Percentiles rank a stretch among this genome's conserved stretches.
Conservation (phyloP, 2,329 filamentous ascomycete species). For the Verticillium longisporum region DNA sequence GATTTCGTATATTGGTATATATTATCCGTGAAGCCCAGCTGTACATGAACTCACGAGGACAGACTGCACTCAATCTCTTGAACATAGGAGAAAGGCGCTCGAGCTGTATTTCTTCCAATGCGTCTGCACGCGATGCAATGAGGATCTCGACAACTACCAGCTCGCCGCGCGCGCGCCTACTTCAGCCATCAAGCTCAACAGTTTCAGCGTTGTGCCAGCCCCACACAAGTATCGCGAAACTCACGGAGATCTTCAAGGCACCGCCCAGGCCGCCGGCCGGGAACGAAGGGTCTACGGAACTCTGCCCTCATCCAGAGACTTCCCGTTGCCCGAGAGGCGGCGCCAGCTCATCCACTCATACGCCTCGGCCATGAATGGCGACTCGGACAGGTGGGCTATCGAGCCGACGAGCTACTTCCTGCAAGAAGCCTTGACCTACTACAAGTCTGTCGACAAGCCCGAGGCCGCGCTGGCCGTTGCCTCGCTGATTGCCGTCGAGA, state of each 20-base stretch:
- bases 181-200: conserved; percentile 34
- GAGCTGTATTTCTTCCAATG: conserved; percentile 47
- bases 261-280: neutral
- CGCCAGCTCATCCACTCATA: conserved; percentile 1
- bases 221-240: conserved; percentile 9
- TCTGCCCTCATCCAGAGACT: conserved; percentile 19
- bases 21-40: neutral
- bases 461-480: conserved; percentile 36
- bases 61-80: conserved; percentile 42
- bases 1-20: conserved; percentile 54
- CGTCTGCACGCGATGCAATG: conserved; percentile 38
- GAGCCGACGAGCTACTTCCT: conserved; percentile 41
- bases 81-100: conserved; percentile 34
- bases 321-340: conserved; percentile 6
- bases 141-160: conserved; percentile 48
- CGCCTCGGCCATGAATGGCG: neutral
- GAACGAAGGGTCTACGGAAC: conserved; percentile 8
- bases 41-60: neutral
- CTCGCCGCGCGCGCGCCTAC: conserved; percentile 30
- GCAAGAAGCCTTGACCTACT: conserved; percentile 33
- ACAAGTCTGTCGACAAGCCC: conserved; percentile 33
- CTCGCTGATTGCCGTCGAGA: conserved; percentile 38
- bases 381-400: conserved; percentile 36
- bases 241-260: neutral
- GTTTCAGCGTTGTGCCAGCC: conserved; percentile 36